phyloP scores from a whole-genome alignment of 192 early-diverging fungal genomes.

The Backusella westeae region DNA sequence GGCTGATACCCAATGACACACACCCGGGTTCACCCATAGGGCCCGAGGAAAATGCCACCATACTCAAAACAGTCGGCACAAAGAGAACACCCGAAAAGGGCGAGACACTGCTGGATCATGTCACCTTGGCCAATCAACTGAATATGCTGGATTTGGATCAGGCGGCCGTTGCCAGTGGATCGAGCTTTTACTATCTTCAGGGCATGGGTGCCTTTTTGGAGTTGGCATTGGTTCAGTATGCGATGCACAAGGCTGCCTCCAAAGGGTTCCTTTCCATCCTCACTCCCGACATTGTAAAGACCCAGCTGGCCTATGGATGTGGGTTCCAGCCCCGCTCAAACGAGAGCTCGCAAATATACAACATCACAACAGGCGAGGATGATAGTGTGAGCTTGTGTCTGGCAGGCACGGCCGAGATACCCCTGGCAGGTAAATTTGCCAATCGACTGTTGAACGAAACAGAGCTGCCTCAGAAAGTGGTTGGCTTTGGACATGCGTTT shows the following conservation, averaged over 20 bases:
- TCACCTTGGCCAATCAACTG: conserved; percentile 54
- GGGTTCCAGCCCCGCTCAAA: conserved; percentile 79
- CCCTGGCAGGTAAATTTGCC: conserved; percentile 80
- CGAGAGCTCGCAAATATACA: conserved; percentile 82
- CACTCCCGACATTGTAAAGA: conserved; percentile 80
- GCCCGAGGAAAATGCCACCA: conserved; percentile 56
- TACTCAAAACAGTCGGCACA: conserved; percentile 46
- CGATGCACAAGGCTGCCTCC: conserved; percentile 63
- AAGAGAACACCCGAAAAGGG: conserved; percentile 7
- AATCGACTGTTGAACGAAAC: conserved; percentile 51
- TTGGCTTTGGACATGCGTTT: conserved; percentile 83
- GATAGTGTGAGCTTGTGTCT: conserved; percentile 55
- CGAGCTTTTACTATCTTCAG: conserved; percentile 82
- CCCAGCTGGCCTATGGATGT: conserved; percentile 77
- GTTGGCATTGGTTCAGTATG: conserved; percentile 80
- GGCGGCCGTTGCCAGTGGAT: conserved; percentile 74
- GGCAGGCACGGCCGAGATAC: conserved; percentile 88
- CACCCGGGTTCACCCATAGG: conserved; percentile 72
- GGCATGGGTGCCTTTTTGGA: conserved; percentile 82
- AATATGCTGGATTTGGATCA: conserved; percentile 78
- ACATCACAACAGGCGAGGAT: conserved; percentile 39
- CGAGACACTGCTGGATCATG: conserved; percentile 58
- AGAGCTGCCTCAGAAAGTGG: conserved; percentile 65
- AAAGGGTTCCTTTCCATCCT: conserved; percentile 74
- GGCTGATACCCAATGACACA: conserved; percentile 52